Evolutionary conservation across 306 rosid species (phyloP), one percentile per base, ranked within the genome.

Genomic region (Aeschynomene evenia): DNA sequence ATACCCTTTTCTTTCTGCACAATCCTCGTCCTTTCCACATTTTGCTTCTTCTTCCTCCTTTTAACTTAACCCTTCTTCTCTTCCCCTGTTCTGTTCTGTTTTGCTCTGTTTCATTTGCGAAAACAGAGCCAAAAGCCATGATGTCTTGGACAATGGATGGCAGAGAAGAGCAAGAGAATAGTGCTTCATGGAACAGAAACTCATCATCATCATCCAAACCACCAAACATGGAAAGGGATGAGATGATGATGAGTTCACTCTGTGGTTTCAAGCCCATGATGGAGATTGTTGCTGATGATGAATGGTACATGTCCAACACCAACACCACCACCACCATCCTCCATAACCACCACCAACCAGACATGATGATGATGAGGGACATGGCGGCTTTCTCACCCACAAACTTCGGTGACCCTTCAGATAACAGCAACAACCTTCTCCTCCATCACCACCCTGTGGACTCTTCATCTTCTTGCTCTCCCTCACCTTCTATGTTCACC

Each of bases 401-500:
- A 0, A 83, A 66, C 81, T 82, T 84, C 24, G 40, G 67, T 33
- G 79, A 74, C 36, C 61, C 36, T 6, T 5, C 82, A 0, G 84
- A 89, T 8, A 48, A 18, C 59, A 45, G 5, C 51, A 48, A 18
- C 59, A 45, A n/a, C 51, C 73, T 90, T 5, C 63, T 90, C 33
- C 79, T 90, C 7, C 78, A 86, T 60, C 82, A 86, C 63, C 82
- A 86, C 63, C 81, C 83, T 1, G 78, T 88, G 0, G 93, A 86
- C 77, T 88, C 94, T 2, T 88, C 94, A 1, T 84, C 93, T 50
- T 85, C 97, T 1, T 85, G 90, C 49, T 87, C 96, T 14, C 91
- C 98, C 6, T 85, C 98, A 57, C 46, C 77, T 26, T 70, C 89
- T 7, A 62, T 91, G 49, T 74, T 92, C 85, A 85, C 80, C 42